These are phyloP conservation scores for Thermomucor indicae-seudaticae DNA, from an alignment of 371 early-diverging fungal genomes.

Conservation along the genomic window DNA sequence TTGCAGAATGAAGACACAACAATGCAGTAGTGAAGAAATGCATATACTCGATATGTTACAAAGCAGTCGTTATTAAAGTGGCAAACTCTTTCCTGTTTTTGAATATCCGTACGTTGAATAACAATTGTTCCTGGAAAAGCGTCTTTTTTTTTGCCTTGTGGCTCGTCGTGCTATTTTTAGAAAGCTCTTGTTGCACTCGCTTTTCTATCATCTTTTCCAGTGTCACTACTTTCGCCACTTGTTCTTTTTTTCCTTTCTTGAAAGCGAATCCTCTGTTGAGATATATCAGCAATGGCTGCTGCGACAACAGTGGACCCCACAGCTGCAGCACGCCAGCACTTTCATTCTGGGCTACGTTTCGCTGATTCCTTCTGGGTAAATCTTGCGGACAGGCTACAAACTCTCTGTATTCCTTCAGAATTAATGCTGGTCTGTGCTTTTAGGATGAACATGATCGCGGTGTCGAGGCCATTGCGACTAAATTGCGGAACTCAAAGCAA, in stretches of 20 bases:
- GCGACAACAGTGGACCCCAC: neutral
- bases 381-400: neutral
- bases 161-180: neutral
- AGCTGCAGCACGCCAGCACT: conserved; percentile 4
- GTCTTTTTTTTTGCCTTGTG: neutral
- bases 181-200: neutral
- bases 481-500: conserved; percentile 17
- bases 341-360: conserved; percentile 12
- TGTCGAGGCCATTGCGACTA: conserved; percentile 12
- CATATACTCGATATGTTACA: no score
- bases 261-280: conserved; percentile 1
- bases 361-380: conserved; percentile 18
- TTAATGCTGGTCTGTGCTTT: neutral
- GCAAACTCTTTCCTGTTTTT: no score
- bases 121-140: no score
- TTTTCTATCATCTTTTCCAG: neutral
- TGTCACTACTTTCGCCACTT: neutral
- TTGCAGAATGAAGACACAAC: conserved; percentile 10
- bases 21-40: conserved; percentile 16
- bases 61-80: no score
- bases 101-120: no score
- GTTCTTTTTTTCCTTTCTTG: conserved; percentile 1
- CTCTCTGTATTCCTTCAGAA: no score
- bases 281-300: conserved; percentile 8
- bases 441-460: conserved; percentile 16